Evolutionary conservation across 352 stramenopile genomes (phyloP), one percentile per base, ranked within the genome.

Genomic region (Thalassiosira exigua): DNA sequence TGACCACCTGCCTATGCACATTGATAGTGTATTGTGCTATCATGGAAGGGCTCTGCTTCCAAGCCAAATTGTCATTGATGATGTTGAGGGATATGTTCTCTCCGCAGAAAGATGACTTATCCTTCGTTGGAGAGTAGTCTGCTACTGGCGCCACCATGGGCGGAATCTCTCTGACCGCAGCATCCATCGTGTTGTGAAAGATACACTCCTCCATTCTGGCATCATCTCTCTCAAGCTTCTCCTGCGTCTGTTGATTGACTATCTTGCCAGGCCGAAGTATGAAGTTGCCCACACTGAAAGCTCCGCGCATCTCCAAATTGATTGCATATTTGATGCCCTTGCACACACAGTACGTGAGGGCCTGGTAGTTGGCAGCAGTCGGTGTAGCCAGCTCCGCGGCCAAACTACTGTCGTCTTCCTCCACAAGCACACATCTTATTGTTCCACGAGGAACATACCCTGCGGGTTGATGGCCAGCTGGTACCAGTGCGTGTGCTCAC

Each of bases 291-390:
- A 59, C 56, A 22, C 22, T 65, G 29, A 65, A 29, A 51, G 3
- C 12, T 4, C 29, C 36, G 3, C 3, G 4, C 3, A 65, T 12
- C 14, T 29, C 29, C 22, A 65, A 26, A 4, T 51, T 4, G 22
- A 39, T 27, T 9, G 21, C 30, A 3, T 51, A 19, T 50, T 22
- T 3, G 30, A 67, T 75, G 11, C 19, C 11, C 22, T 67, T 39
- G 19, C 66, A 27, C 26, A 77, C 57, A 29, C 11, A 69, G n/a
- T 62, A 22, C 33, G 27, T 67, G 2, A 73, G 30, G 30, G 39
- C n/a, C 54, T 52, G 19, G 7, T 24, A 3, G 27, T 54, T 44
- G 27, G 59, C 26, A 24, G 59, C 17, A 30, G 19, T 26, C 3
- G 24, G 11, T 24, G 26, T 27, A 5, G 59, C 14, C 3, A 9